Base-by-base conservation (phyloP, 208 protist genomes). In the Balamuthia mandrillaris region DNA sequence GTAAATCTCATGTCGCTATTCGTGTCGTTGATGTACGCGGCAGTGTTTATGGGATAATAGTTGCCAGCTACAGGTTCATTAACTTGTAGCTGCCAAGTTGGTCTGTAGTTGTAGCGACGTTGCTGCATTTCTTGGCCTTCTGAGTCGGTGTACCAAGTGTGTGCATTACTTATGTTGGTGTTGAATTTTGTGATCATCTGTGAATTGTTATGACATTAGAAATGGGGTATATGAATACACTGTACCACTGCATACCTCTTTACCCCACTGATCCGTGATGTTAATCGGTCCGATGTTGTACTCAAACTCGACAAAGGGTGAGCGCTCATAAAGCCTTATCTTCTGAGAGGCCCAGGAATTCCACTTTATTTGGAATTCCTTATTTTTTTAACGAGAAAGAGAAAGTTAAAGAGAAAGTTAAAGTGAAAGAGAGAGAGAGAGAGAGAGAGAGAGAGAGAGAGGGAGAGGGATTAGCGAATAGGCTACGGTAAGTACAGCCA, bases 11-110 rank as follows among this genome's bases (percentile, higher is more conserved):
- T 21, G 63, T 74, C 18, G 14, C 14, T 18, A 18, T 18, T 21
- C 21, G 24, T n/a, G 63, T 42, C 51, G 14, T 42, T 35, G 6
- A 74, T 21, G 63, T 52, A 74, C 24, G 63, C 63, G 18, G 63
- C 63, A 35, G 63, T 52, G 63, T 74, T 74, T 42, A 74, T 74
- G 14, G 63, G 63, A 42, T 74, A 74, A 42, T 74, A 74, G 39
- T 74, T 74, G 33, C 63, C 63, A 2, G 63, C 63, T 42, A 74
- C 63, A 7, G 63, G 63, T 27, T 74, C 63, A 42, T 35, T 74
- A 2, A 74, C 63, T 21, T 74, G 44, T 21, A 74, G 63, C 9
- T 16, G 63, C 63, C 63, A 74, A 21, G 63, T 74, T 0, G 63
- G 63, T 35, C 63, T 35, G 39, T 29, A 74, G 63, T 74, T 74